Base-by-base conservation (phyloP, 345 rosid species). In the Bruguiera parviflora region DNA sequence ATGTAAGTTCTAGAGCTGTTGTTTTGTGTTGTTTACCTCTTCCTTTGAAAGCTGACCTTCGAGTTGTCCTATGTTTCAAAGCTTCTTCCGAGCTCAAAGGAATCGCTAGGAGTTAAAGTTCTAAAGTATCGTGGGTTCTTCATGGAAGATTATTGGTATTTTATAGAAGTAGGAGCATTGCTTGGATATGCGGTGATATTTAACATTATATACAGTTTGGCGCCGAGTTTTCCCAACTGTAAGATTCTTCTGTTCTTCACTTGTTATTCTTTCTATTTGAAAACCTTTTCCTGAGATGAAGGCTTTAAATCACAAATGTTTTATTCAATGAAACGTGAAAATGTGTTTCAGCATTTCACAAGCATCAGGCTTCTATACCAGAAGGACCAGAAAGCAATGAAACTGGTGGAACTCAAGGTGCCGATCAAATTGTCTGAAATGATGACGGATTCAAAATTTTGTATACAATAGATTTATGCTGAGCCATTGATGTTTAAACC, bases 161-260 rank as follows among this genome's bases (percentile, higher is more conserved):
- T 87, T 89, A 78, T 87, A 52, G 86, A 89, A 66, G 5, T 83
- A 13, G 64, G 73, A 20, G 89, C 87, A 13, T 72, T 85, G 70
- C 39, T 85, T 24, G 19, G 69, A 21, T 82, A 75, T 72, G 65
- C 72, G 24, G 19, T 78, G 13, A 27, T 85, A 52, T 85, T 72
- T 75, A 87, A 85, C 75, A 9, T 70, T 35, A 58, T 76, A 55
- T 83, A 72, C 67, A 58, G 75, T 27, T 51, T 75, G 61, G 79
- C 78, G 55, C 79, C 85, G 2, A 80, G 86, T 62, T 87, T 64
- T 69, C 82, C 85, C 58, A 77, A 81, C 58, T 81, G 91, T 87
- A 72, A 85, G 91, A 35, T 1, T 21, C 60, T 56, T n/a, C 25
- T 6, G 31, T 3, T 43, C 16, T 10, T 10, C 4, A 43, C 47